Conservation (phyloP, 371 early-diverging fungal genomes). For the Lichtheimia ramosa region DNA sequence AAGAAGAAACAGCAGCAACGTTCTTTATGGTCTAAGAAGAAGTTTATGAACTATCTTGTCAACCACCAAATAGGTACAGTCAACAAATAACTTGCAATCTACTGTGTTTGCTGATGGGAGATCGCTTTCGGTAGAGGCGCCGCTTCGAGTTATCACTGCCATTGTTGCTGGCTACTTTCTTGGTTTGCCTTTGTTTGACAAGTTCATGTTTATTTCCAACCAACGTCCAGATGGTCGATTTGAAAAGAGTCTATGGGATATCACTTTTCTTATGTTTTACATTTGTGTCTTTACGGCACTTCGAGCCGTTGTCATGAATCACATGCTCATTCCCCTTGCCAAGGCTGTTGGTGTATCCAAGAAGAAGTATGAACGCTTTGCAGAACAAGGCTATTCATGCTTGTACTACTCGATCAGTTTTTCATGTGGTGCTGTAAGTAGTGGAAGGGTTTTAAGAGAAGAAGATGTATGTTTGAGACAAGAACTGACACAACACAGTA, state of each 20-base stretch:
- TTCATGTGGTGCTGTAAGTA: constrained; percentile 52
- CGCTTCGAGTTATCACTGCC: constrained; percentile 27
- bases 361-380: constrained; percentile 61
- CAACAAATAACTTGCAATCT: not conserved
- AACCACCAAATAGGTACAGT: constrained; percentile 38
- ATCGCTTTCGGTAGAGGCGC: constrained; percentile 22
- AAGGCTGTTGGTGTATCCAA: constrained; percentile 30
- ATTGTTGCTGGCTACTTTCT: constrained; percentile 34
- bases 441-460: not conserved
- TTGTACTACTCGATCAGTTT: constrained; percentile 57
- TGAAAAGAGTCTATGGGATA: constrained; percentile 55
- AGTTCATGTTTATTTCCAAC: constrained; percentile 52
- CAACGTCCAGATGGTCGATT: constrained; percentile 41
- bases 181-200: constrained; percentile 39
- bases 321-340: constrained; percentile 59
- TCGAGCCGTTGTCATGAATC: constrained; percentile 54
- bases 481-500: constrained; percentile 16
- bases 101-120: not conserved
- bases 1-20: constrained; percentile 4
- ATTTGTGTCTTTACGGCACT: constrained; percentile 63
- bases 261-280: constrained; percentile 61
- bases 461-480: not conserved
- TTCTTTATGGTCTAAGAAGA: constrained; percentile 11
- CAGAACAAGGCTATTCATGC: constrained; percentile 70
- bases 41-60: constrained; percentile 27